Evolutionary conservation across 306 rosid species (phyloP).

Genomic region (Ormosia emarginata): DNA sequence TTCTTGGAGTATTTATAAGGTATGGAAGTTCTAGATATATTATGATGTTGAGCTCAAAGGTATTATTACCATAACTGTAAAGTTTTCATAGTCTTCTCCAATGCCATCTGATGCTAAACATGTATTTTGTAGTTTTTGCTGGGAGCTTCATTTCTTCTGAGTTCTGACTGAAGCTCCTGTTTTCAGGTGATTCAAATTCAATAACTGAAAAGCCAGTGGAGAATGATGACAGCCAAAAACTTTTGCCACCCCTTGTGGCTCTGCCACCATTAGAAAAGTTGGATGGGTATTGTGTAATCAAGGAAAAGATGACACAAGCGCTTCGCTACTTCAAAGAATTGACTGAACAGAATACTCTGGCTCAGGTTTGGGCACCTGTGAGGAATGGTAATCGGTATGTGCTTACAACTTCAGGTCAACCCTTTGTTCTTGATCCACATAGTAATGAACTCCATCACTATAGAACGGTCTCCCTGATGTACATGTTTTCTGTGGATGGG

Average conservation of each 20-base stretch:
- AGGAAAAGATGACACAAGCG: slow-evolving; percentile 90
- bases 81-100: slow-evolving; percentile 9
- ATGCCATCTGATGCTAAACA: not conserved
- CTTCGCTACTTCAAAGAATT: slow-evolving; percentile 74
- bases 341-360: slow-evolving; percentile 75
- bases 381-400: slow-evolving; percentile 47
- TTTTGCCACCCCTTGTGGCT: slow-evolving; percentile 39
- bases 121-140: slow-evolving; percentile 15
- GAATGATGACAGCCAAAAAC: slow-evolving; percentile 31
- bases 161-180: slow-evolving; percentile 31
- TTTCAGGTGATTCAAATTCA: slow-evolving; percentile 53
- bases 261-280: slow-evolving; percentile 40
- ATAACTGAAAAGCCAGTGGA: slow-evolving; percentile 42
- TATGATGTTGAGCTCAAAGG: not conserved
- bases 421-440: slow-evolving; percentile 73
- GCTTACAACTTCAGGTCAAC: slow-evolving; percentile 91
- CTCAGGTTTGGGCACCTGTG: slow-evolving; percentile 96
- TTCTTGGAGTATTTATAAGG: slow-evolving; percentile 9
- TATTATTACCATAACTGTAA: not conserved
- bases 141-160: slow-evolving; percentile 23
- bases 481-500: slow-evolving; percentile 65
- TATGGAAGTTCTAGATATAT: not conserved
- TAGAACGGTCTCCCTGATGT: slow-evolving; percentile 65
- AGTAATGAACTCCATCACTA: slow-evolving; percentile 78
- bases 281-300: slow-evolving; percentile 54